Evolutionary conservation across 148 eudicot species (phyloP).

Genomic region (Persicaria tinctoria): DNA sequence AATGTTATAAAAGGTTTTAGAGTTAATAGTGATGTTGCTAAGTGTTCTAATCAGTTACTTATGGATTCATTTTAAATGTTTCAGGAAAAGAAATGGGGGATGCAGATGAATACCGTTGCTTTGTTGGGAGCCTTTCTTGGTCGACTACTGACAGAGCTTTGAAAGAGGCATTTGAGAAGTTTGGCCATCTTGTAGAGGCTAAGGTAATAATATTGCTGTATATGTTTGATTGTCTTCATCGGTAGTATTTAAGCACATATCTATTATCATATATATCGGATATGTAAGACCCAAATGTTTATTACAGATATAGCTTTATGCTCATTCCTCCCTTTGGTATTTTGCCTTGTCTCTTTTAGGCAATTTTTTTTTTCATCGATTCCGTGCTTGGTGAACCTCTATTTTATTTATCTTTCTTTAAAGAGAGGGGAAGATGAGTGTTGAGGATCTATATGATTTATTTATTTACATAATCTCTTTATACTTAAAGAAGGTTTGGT

Average conservation of each 20-base stretch:
- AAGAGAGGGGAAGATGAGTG: neutral
- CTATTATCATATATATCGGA: neutral
- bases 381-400: neutral
- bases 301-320: neutral
- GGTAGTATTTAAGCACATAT: neutral
- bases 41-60: neutral
- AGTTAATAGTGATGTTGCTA: neutral
- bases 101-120: slow-evolving; percentile 12
- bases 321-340: neutral
- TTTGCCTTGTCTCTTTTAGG: too few relatives aligned
- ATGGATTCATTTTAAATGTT: neutral
- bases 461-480: neutral
- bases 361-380: neutral
- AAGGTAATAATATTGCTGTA: slow-evolving; percentile 11
- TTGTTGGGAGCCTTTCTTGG: slow-evolving; percentile 20
- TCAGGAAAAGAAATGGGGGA: slow-evolving; percentile 8
- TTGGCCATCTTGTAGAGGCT: slow-evolving; percentile 14
- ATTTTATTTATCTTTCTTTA: neutral
- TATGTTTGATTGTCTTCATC: neutral
- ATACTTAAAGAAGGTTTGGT: neutral
- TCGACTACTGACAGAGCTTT: slow-evolving; percentile 18
- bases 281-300: neutral
- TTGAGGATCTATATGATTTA: neutral
- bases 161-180: slow-evolving; percentile 18
- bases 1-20: neutral